Evolutionary conservation across 2,329 filamentous ascomycete species (phyloP).

Genomic region (Rachicladosporium sp.): DNA sequence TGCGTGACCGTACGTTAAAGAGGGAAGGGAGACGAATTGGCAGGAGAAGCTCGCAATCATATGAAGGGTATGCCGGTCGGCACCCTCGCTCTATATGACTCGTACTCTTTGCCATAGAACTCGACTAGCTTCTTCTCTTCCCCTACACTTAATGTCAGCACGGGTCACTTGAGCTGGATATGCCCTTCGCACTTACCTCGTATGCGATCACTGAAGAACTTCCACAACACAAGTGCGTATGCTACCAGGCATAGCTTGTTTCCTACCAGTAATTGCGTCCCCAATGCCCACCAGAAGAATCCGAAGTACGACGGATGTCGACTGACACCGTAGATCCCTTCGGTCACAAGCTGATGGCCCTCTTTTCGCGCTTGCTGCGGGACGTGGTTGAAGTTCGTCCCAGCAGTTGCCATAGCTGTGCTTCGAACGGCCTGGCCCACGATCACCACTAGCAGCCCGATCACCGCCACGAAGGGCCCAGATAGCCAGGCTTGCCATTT

Average conservation of each 20-base stretch:
- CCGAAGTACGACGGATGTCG: conserved; percentile 93
- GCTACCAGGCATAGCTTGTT: conserved; percentile 66
- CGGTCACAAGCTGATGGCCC: conserved; percentile 69
- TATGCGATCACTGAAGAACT: conserved; percentile 69
- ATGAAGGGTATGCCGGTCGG: conserved; percentile 74
- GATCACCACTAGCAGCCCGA: conserved; percentile 52
- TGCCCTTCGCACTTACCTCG: too few relatives aligned
- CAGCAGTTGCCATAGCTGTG: conserved; percentile 80
- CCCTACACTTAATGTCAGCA: conserved; percentile 28
- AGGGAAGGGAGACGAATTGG: too few relatives aligned
- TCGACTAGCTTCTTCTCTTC: conserved; percentile 67
- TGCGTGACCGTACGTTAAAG: too few relatives aligned
- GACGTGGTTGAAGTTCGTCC: conserved; percentile 78
- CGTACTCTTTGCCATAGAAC: conserved; percentile 80
- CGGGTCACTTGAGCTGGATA: too few relatives aligned
- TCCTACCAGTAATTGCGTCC: conserved; percentile 80
- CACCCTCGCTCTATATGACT: conserved; percentile 57
- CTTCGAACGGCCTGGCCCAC: conserved; percentile 65
- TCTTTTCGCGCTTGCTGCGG: conserved; percentile 58
- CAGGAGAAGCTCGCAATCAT: neutral
- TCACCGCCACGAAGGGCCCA: conserved; percentile 24
- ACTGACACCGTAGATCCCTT: conserved; percentile 62
- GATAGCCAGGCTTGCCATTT: conserved; percentile 29
- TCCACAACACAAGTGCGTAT: conserved; percentile 68
- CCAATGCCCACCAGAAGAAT: conserved; percentile 97